Conservation (phyloP, 2,329 filamentous ascomycete species). For the Thermothelomyces thermophilus region DNA sequence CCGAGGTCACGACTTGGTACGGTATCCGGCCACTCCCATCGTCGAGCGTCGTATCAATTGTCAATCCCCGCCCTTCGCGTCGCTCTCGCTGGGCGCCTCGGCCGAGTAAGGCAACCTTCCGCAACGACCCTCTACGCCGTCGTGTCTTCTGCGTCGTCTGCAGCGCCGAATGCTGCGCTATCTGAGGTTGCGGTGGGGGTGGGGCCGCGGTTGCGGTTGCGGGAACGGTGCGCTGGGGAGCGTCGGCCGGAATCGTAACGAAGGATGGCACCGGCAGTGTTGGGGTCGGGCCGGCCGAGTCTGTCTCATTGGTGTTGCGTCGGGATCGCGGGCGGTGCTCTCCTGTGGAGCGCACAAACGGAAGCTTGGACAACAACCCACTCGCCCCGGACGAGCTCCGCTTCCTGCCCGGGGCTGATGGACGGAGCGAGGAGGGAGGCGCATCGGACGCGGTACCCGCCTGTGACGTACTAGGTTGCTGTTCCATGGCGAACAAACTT, state of each 20-base stretch:
- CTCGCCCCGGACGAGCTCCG: constrained; percentile 44
- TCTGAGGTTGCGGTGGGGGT: constrained; percentile 25
- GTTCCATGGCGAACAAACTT: constrained; percentile 11
- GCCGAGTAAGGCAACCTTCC: constrained; percentile 79
- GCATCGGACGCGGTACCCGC: constrained; percentile 12
- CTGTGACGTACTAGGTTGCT: constrained; percentile 12
- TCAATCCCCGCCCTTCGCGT: constrained; percentile 44
- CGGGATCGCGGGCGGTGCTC: constrained; percentile 27
- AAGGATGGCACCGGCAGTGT: constrained; percentile 8
- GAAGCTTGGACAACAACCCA: constrained; percentile 61
- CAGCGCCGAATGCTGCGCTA: constrained; percentile 34
- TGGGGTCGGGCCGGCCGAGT: constrained; percentile 8
- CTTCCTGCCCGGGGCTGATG: constrained; percentile 29
- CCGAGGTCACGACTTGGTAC: not conserved
- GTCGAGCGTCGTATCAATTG: constrained; percentile 34
- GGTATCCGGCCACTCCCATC: constrained; percentile 8
- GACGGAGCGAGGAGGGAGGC: constrained; percentile 14
- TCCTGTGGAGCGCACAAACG: constrained; percentile 52
- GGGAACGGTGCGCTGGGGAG: constrained; percentile 17
- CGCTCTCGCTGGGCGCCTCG: constrained; percentile 59
- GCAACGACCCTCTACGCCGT: constrained; percentile 73
- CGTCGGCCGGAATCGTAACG: constrained; percentile 8
- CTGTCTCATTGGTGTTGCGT: constrained; percentile 33
- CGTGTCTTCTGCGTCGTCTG: constrained; percentile 50
- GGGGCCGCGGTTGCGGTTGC: constrained; percentile 16